Base-by-base conservation (phyloP, 163 green algal species). In the Volvox carteri region DNA sequence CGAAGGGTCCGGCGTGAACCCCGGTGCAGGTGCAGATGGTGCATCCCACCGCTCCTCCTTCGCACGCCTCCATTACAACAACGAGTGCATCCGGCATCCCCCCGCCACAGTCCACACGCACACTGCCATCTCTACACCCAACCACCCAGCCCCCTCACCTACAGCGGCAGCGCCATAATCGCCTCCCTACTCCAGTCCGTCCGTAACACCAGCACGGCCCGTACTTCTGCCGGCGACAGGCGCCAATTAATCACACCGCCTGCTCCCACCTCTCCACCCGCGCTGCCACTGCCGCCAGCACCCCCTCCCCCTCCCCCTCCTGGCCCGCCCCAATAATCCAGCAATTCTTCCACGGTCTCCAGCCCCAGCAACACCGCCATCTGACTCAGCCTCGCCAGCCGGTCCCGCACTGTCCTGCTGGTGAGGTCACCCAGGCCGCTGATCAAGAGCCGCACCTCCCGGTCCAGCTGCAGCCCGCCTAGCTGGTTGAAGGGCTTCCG, bases 401-500 rank as follows among this genome's bases (percentile, higher is more conserved):
- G 98, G 91, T 99, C 97, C 5, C 97, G 92, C 78, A 99, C 96
- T 5, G 96, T 96, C 70, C 96, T 91, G 35, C 89, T 74, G 0
- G 94, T 98, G 28, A 98, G 89, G 58, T 98, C 95, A 23, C 76
- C 88, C 30, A 95, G 65, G 62, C 84, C 84, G 56, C 90, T 78
- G 25, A 98, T 92, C 21, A 99, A 90, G 33, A 90, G 86, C 33
- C 97, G 91, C 39, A 97, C 92, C 91, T 99, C 96, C 8, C 96
- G 91, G 78, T 99, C 97, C 78, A 99, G 93, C 91, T 98, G 95
- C 86, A 99, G 92, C 2, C 97, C 98, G 23, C 98, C 97, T 78
- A 99, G 94, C 93, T 99, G 98, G 76, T 94, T 99, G 94, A 99
- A 99, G 41, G 81, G 86, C 93, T 99, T 98, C 75, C 96, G 92